phyloP scores from a whole-genome alignment of 2,329 filamentous ascomycete species.

The Cladosporium sp. region DNA sequence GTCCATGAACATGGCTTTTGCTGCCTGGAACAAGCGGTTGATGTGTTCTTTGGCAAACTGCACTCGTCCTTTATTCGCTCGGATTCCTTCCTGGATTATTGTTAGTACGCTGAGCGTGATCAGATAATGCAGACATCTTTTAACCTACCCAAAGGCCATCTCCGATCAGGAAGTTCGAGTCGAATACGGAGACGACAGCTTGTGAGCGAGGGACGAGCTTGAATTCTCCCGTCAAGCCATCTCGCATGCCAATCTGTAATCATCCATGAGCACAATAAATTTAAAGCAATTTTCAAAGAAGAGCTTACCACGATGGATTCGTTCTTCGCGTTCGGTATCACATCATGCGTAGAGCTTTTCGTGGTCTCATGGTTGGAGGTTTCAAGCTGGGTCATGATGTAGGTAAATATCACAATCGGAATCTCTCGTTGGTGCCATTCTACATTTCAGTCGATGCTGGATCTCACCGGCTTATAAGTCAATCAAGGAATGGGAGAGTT shows the following conservation, averaged over 20 bases:
- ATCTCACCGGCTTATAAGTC: not conserved
- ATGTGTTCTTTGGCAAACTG: not conserved
- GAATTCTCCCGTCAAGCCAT: not conserved
- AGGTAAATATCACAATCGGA: not conserved
- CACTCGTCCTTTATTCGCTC: not conserved
- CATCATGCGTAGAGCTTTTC: not conserved
- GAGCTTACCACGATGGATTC: not conserved
- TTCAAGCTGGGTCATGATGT: not conserved
- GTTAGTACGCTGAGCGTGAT: not conserved
- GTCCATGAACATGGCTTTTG: conserved; percentile 5
- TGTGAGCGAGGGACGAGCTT: not conserved
- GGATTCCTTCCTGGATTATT: not conserved
- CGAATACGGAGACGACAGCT: not conserved
- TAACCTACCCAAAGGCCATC: not conserved
- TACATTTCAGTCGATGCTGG: not conserved
- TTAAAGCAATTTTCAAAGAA: not conserved
- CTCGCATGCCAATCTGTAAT: not conserved
- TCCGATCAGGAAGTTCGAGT: not conserved
- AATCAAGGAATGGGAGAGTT: not conserved
- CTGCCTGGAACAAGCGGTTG: conserved; percentile 3
- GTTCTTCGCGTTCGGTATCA: conserved; percentile 2
- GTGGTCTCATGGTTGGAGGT: not conserved
- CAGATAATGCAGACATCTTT: not conserved
- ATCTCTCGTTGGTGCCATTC: not conserved
- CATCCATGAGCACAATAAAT: not conserved